Evolutionary conservation across 2,329 filamentous ascomycete species (phyloP), one percentile per base, ranked within the genome.

Genomic region (Sarocladium strictum): DNA sequence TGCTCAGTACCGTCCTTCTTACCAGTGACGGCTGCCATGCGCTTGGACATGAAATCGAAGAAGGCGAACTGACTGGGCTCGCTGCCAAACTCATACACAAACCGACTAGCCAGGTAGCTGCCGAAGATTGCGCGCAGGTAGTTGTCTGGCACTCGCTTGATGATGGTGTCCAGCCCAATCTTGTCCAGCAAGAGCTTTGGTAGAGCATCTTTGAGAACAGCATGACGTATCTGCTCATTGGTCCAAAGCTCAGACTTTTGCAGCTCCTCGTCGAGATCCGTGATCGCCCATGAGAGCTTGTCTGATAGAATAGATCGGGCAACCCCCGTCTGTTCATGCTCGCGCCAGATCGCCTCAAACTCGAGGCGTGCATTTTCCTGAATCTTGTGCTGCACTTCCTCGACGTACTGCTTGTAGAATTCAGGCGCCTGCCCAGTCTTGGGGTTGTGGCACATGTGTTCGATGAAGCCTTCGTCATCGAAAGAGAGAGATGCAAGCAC

Each of bases 301-400:
- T 99, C 94, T 49, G 90, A 96, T 55, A 99, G 79, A n/a, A 92
- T 83, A 58, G 90, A 95, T 58, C 92, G 84, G 21, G 90, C 75
- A 54, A 85, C 77, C 53, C 90, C 89, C 1, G 89, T 96, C 67
- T 85, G 73, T 72, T 94, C 85, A 67, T 96, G 84, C 72, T 99
- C 94, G 60, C 90, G 85, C 94, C 94, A 99, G 74, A 99, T 95
- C 41, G 94, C 94, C 74, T 99, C 94, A 62, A 99, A 99, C 72
- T 99, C 94, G 33, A 99, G 84, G 15, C 84, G 78, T 2, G 94
- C 94, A 62, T 99, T 99, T 63, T 91, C 85, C 71, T 89, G 84
- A 69, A 99, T 97, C 66, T 87, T 91, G 59, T 83, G 81, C 73
- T 99, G 94, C 2, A 99, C 94, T 65, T 91, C 82, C 68, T 87